Base-by-base conservation (phyloP, 768 basidiomycete genomes). In the Postia placenta region DNA sequence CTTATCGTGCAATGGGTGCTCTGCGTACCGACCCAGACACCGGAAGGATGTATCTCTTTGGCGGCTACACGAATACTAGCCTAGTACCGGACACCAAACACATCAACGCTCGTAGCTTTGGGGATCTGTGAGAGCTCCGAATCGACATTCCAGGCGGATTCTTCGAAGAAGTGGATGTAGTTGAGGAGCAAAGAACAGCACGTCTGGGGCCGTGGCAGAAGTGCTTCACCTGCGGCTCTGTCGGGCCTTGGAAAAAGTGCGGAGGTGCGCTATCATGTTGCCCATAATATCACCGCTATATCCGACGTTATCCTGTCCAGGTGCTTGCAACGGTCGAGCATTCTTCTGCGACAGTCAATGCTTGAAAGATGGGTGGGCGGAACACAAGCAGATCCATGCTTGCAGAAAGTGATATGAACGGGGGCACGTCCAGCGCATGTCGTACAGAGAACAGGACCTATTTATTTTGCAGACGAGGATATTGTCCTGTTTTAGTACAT, bases 31-130 rank as follows among this genome's bases (percentile, higher is more conserved):
- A 72, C 52, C 56, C 67, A 12, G 55, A 49, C n/a, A 67, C 66
- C 12, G 69, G 72, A 2, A 65, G 63, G 44, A 64, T 58, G 4
- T 72, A 64, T 55, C 58, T 70, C 11, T 72, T 67, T 36, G 68
- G 70, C 22, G 71, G 71, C 1, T 73, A 71, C 58, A 68, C 67
- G 27, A 73, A 70, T 56, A 61, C 60, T n/a, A 60, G 68, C 39
- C 71, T 59, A 51, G 67, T 72, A 7, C 67, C 65, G 2, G 56
- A 58, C 7, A 58, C 63, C 1, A 61, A 62, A 28, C 55, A 59
- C 26, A 51, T 43, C 11, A 37, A 64, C 25, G 57, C 68, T n/a
- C 57, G 63, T 4, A 59, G 56, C 4, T 71, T 69, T 48, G 60
- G 64, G 3, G 71, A 72, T 52, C 30, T 74, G 14, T 73, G 70